Evolutionary conservation across 768 basidiomycete genomes (phyloP).

Genomic region (Tylopilus balloui): DNA sequence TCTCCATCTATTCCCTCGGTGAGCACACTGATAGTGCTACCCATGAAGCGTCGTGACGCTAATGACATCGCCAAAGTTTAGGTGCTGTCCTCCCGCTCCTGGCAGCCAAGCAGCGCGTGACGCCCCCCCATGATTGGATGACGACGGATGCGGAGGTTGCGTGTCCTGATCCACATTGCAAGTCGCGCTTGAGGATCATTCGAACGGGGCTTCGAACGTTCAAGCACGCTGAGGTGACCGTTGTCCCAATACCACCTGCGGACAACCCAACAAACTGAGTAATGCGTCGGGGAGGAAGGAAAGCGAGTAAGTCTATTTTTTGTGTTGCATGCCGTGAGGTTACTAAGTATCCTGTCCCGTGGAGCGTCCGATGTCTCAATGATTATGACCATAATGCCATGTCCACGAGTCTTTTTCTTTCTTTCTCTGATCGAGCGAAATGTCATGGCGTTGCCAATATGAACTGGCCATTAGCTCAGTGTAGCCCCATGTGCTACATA

Average conservation of each 20-base stretch:
- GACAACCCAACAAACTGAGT: background rate
- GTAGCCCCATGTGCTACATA: too few relatives aligned
- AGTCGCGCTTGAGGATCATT: constrained; percentile 48
- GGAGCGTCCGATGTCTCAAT: too few relatives aligned
- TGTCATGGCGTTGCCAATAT: too few relatives aligned
- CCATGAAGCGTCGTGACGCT: background rate
- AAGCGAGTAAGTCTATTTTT: background rate
- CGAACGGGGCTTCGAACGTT: constrained; percentile 51
- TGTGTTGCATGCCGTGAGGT: too few relatives aligned
- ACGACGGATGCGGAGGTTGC: constrained; percentile 59
- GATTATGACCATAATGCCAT: too few relatives aligned
- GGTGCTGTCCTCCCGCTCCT: constrained; percentile 62
- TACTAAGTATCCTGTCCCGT: too few relatives aligned
- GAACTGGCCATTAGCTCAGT: too few relatives aligned
- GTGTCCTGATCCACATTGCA: constrained; percentile 65
- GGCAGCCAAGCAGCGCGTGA: constrained; percentile 60
- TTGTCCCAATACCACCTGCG: constrained; percentile 33
- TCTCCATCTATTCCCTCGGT: constrained; percentile 69
- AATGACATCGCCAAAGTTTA: constrained; percentile 17
- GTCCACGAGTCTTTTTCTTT: too few relatives aligned
- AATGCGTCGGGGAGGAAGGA: background rate
- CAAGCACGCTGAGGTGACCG: constrained; percentile 51
- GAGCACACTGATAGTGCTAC: background rate
- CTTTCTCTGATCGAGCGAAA: too few relatives aligned
- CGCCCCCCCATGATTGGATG: constrained; percentile 62